Evolutionary conservation across 371 early-diverging fungal species (phyloP).

Genomic region (Dichotomocladium elegans): DNA sequence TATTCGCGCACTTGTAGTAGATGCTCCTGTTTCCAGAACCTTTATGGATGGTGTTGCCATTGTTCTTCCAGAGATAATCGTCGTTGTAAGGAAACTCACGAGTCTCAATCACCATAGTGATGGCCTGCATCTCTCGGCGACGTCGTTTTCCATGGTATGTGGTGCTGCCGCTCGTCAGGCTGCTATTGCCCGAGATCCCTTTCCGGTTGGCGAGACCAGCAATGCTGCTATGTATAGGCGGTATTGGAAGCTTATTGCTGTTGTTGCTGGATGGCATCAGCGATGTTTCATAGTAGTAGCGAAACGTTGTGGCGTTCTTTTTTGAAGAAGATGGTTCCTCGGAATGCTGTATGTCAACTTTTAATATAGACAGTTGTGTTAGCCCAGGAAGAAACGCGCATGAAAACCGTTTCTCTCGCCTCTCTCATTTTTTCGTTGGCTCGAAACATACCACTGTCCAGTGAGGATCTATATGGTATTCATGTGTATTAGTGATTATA

Average conservation of each 20-base stretch:
- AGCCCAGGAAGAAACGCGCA: no score
- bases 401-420: no score
- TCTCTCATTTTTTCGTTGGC: no score
- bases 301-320: background rate
- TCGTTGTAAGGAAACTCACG: conserved; percentile 40
- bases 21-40: conserved; percentile 53
- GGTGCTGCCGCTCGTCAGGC: conserved; percentile 4
- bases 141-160: conserved; percentile 36
- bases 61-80: conserved; percentile 52
- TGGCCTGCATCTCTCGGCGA: conserved; percentile 54
- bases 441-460: no score
- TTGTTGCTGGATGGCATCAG: conserved; percentile 6
- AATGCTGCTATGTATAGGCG: background rate
- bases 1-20: conserved; percentile 49
- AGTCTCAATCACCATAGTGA: conserved; percentile 51
- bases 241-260: background rate
- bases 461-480: no score
- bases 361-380: no score
- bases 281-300: background rate
- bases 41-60: conserved; percentile 50
- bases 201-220: no score
- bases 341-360: no score
- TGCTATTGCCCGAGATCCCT: no score
- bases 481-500: no score
- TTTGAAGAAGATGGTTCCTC: no score